Evolutionary conservation across 306 rosid species (phyloP), one percentile per base, ranked within the genome.

Genomic region (Begonia fuchsioides): DNA sequence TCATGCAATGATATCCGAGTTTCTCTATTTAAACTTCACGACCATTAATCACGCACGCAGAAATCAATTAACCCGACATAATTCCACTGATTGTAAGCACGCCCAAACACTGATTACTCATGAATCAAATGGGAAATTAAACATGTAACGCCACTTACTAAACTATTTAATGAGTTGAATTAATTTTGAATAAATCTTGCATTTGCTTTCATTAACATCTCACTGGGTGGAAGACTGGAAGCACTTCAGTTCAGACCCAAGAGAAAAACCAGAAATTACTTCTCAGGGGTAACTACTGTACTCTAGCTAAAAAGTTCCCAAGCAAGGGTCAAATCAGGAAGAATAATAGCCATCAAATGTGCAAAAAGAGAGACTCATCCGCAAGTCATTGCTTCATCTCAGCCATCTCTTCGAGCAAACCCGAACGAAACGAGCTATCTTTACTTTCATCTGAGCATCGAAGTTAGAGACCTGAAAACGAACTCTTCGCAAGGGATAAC

Each of bases 401-500:
- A 41, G 12, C 13, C 0, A 41, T 41, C 14, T 41, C 45, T 41
- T 11, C 44, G 11, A 7, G 2, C 13, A 13, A 41, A 41, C 6
- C 45, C 35, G 7, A 26, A 26, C 0, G 35, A 26, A 6, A 26
- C 35, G 35, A 26, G 35, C 35, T 26, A 8, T 26, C 35, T 26
- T 26, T 26, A 0, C 8, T 2, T 26, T 41, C 50, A 46, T 8
- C 50, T 46, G 3, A 46, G 16, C 50, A 46, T 46, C 3, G 50
- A 46, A 10, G 50, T 46, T 13, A 46, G 50, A 46, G 50, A 46
- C 15, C 15, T 9, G 12, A 46, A 46, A 46, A 46, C 50, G 15
- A 46, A 13, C 15, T 46, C 50, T 46, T 46, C 50, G 15, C 50
- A 46, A 46, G 50, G 50, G 15, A 46, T 46, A 9, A 15, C 15